A percentile compares a stretch with the other conserved stretches of the same genome.
Evolutionary conservation across 768 basidiomycete species (phyloP).

Genomic region (Agaricus subrufescens): DNA sequence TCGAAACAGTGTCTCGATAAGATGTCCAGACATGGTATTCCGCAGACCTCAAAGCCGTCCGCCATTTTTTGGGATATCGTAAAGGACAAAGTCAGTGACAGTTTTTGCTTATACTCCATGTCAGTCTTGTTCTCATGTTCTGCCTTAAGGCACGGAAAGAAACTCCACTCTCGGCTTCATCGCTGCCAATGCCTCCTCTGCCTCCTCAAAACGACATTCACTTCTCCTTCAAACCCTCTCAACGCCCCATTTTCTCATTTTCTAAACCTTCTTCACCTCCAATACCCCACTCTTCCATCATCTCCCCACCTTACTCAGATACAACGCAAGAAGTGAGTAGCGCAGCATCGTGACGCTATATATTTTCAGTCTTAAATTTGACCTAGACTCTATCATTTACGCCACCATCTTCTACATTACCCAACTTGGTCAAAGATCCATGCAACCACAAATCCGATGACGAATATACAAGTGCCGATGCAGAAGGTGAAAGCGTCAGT

Average conservation of each 20-base stretch:
- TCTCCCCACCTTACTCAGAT: too few relatives aligned
- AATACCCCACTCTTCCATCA: too few relatives aligned
- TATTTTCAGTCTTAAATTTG: background rate
- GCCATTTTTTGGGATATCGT: background rate
- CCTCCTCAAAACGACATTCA: background rate
- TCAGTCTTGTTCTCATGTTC: background rate
- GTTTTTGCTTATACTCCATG: background rate
- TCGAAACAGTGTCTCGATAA: too few relatives aligned
- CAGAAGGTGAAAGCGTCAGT: slow-evolving; percentile 1
- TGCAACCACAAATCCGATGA: background rate
- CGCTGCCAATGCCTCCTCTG: background rate
- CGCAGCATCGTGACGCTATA: background rate
- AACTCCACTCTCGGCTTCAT: background rate
- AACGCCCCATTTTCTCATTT: too few relatives aligned
- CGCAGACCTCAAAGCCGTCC: background rate
- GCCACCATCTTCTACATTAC: background rate
- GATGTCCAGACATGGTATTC: background rate
- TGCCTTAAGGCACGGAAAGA: background rate
- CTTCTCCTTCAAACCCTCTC: too few relatives aligned
- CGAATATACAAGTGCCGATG: slow-evolving; percentile 3
- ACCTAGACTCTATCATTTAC: background rate
- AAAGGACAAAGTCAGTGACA: background rate
- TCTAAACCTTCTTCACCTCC: too few relatives aligned
- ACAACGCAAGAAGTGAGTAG: too few relatives aligned
- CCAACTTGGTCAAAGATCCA: background rate